Base-by-base conservation (phyloP, 1,284 basidiomycete genomes). In the Anthracocystis panici-leucophaei region DNA sequence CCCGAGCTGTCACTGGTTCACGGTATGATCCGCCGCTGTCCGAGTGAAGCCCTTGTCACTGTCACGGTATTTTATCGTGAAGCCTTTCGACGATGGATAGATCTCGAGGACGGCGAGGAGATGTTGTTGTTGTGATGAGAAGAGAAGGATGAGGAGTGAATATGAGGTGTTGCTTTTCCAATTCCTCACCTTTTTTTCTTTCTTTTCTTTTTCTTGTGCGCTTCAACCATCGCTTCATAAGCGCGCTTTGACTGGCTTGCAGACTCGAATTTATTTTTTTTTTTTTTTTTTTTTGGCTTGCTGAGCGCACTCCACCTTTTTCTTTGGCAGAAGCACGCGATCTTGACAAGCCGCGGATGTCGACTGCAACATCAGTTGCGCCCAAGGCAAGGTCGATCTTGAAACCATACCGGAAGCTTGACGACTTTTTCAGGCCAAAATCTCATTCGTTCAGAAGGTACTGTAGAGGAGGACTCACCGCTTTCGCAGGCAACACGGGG, bases 311-410 rank as follows among this genome's bases (percentile, higher is more conserved):
- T 48, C 46, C 25, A 31, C 46, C 20, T 27, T 48, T 18, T 29
- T 45, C 14, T 25, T 25, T 23, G 16, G 6, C 18, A 48, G 18
- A 49, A 49, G 48, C 29, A 49, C 48, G 48, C 48, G 48, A 49
- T 49, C 27, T 29, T 5, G 27, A 48, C 46, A 29, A 48, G 27
- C 27, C 27, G 27, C 46, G 27, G 27, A 45, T 46, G 25, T 18
- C 45, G n/a, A 9, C 20, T 45, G 18, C 40, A 41, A 41, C 40
- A 29, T 46, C 45, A 18, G 9, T 7, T 31, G 25, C 25, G 25
- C 5, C 31, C 27, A 48, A 48, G 16, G 27, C 29, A 29, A n/a
- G n/a, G n/a, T n/a, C n/a, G n/a, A n/a, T n/a, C n/a, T n/a, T n/a
- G n/a, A n/a, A n/a, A n/a, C n/a, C n/a, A n/a, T n/a, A n/a, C 29